Evolutionary conservation across 768 basidiomycete species (phyloP), one percentile per base, ranked within the genome.

Genomic region (Strobilomyces confusus): DNA sequence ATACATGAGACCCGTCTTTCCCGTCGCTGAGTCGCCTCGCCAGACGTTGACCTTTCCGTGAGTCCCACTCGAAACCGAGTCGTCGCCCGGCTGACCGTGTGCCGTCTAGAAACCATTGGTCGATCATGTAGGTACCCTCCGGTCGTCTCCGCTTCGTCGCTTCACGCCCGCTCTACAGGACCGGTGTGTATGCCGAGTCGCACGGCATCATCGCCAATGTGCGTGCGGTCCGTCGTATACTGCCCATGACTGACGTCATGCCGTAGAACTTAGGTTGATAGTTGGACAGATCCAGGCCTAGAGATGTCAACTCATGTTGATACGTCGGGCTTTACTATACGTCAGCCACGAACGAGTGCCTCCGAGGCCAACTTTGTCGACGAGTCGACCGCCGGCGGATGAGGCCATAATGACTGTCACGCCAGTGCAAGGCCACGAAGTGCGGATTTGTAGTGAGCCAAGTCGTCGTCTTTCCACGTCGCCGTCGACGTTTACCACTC

Each of bases 151-250:
- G 34, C 3, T 9, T 9, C n/a, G 7, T 41, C 5, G 0, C 44
- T 40, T 53, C 9, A 58, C 17, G 12, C 30, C 44, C 15, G 9
- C n/a, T 20, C 19, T 29, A 32, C 55, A 92, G 90, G 85, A 97
- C 93, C 14, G 94, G 94, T 3, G 77, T 95, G 4, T 81, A 92
- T 63, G 88, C 89, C 0, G 92, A 95, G 69, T 88, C 89, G 20
- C 92, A 95, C 67, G 93, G 93, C 13, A 92, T 97, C 43, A 80
- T 97, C 22, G 93, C 82, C 13, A 97, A 95, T 63, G 90, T 92
- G 63, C 22, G 80, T 65, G 3, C 19, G 25, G 17, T 12, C 8
- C 13, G 9, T 36, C 25, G 7, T 43, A 6, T 48, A 6, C 20
- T 44, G 25, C 25, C 38, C 30, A 13, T 52, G 12, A 42, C 23